phyloP scores from a whole-genome alignment of 1,139 yeast species.

The Yamadazyma triangularis region DNA sequence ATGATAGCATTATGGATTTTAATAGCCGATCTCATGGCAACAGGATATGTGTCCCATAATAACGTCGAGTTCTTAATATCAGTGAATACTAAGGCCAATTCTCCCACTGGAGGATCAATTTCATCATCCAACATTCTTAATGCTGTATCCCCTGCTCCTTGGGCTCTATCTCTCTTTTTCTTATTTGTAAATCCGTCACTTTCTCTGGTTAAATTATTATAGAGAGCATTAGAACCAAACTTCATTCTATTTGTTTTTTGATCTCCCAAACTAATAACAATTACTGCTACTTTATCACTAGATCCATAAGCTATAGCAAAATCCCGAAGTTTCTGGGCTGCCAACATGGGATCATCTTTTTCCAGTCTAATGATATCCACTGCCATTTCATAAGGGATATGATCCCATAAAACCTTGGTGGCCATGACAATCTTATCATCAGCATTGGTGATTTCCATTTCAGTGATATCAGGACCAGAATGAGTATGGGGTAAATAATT shows the following conservation, averaged over 20 bases:
- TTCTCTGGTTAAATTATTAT: slow-evolving; percentile 39
- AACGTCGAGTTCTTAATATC: slow-evolving; percentile 94
- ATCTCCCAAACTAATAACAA: slow-evolving; percentile 65
- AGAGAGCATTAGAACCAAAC: slow-evolving; percentile 26
- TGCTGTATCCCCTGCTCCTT: slow-evolving; percentile 81
- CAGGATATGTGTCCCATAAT: slow-evolving; percentile 89
- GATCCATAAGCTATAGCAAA: slow-evolving; percentile 94
- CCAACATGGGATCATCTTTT: slow-evolving; percentile 79
- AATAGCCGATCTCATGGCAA: slow-evolving; percentile 95
- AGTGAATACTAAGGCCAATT: slow-evolving; percentile 91
- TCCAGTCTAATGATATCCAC: slow-evolving; percentile 87
- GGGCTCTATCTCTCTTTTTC: slow-evolving; percentile 51
- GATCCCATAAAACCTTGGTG: slow-evolving; percentile 81
- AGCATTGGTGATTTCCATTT: slow-evolving; percentile 55
- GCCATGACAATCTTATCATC: slow-evolving; percentile 90
- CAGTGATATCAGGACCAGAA: slow-evolving; percentile 78
- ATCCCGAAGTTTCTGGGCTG: slow-evolving; percentile 91
- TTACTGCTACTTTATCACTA: slow-evolving; percentile 74
- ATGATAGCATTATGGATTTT: slow-evolving; percentile 89
- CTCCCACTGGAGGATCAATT: slow-evolving; percentile 93
- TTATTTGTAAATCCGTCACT: slow-evolving; percentile 39
- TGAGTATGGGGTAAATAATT: slow-evolving; percentile 84
- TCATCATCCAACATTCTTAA: slow-evolving; percentile 85
- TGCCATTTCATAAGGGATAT: slow-evolving; percentile 75
- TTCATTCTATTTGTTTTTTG: slow-evolving; percentile 26